These are phyloP conservation scores for Gentiana macrophylla DNA, from an alignment of 257 asterid species.

Conservation along the genomic window DNA sequence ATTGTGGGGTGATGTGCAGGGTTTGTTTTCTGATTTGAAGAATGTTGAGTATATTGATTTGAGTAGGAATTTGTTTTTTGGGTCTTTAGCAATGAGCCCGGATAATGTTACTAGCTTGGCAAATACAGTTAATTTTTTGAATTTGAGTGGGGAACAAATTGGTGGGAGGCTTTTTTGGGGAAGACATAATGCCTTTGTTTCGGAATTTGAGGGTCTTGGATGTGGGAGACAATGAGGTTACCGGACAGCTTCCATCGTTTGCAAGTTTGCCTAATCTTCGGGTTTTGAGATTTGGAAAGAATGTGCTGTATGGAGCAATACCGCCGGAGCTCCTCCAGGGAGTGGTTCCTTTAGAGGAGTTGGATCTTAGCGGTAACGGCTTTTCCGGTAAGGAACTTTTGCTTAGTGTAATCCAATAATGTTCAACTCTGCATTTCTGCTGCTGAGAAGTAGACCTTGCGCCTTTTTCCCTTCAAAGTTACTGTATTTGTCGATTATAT, in stretches of 20 bases:
- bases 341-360: slow-evolving; percentile 46
- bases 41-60: slow-evolving; percentile 66
- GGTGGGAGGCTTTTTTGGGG: slow-evolving; percentile 48
- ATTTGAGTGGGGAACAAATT: slow-evolving; percentile 58
- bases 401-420: too few relatives aligned
- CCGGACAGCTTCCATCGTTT: slow-evolving; percentile 55
- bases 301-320: slow-evolving; percentile 51
- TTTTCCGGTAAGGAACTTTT: slow-evolving; percentile 50
- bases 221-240: slow-evolving; percentile 48
- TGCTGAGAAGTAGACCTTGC: too few relatives aligned
- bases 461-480: neutral
- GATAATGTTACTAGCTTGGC: slow-evolving; percentile 62
- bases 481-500: neutral
- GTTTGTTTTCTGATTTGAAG: slow-evolving; percentile 47
- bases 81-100: slow-evolving; percentile 38
- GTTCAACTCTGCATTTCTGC: too few relatives aligned
- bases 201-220: slow-evolving; percentile 60
- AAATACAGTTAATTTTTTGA: slow-evolving; percentile 44
- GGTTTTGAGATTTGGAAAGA: slow-evolving; percentile 49
- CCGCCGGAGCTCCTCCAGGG: slow-evolving; percentile 61
- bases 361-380: slow-evolving; percentile 75
- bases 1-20: slow-evolving; percentile 44
- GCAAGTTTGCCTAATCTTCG: slow-evolving; percentile 44
- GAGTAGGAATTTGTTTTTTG: slow-evolving; percentile 51
- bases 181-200: slow-evolving; percentile 40